Conservation (phyloP, 495 filamentous ascomycete genomes). For the Lineolata rhizophorae region DNA sequence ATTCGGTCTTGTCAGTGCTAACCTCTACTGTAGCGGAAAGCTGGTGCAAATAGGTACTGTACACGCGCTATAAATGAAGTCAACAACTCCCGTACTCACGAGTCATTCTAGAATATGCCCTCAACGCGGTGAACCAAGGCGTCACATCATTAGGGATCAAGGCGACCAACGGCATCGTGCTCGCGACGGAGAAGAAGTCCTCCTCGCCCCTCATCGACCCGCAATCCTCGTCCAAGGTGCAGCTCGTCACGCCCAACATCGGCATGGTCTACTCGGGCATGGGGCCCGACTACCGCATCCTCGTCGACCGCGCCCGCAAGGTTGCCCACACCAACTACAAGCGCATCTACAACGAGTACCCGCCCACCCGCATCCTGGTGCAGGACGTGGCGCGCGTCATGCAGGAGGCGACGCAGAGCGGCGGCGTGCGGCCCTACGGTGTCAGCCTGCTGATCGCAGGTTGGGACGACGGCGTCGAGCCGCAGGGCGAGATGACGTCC, state of each 20-base stretch:
- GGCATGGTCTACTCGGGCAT: slow-evolving; percentile 99
- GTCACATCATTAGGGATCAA: slow-evolving; percentile 97
- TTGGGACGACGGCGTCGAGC: slow-evolving; percentile 91
- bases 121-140: slow-evolving; percentile 97
- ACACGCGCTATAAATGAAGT: slow-evolving; percentile 10
- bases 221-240: slow-evolving; percentile 89
- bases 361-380: slow-evolving; percentile 91
- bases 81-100: slow-evolving; percentile 5
- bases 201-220: slow-evolving; percentile 89
- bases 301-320: slow-evolving; percentile 94
- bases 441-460: slow-evolving; percentile 88
- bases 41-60: slow-evolving; percentile 61
- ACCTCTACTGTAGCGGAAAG: slow-evolving; percentile 53
- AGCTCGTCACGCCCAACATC: slow-evolving; percentile 93
- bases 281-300: slow-evolving; percentile 93
- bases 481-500: slow-evolving; percentile 34
- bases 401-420: slow-evolving; percentile 96
- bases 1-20: too few relatives aligned
- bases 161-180: slow-evolving; percentile 96
- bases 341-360: slow-evolving; percentile 99
- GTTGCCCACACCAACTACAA: slow-evolving; percentile 99
- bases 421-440: slow-evolving; percentile 94
- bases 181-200: slow-evolving; percentile 98
- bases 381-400: slow-evolving; percentile 96
- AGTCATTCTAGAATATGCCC: slow-evolving; percentile 62